Base-by-base conservation (phyloP, 169 alveolate species). In the Eimeria tenella region DNA sequence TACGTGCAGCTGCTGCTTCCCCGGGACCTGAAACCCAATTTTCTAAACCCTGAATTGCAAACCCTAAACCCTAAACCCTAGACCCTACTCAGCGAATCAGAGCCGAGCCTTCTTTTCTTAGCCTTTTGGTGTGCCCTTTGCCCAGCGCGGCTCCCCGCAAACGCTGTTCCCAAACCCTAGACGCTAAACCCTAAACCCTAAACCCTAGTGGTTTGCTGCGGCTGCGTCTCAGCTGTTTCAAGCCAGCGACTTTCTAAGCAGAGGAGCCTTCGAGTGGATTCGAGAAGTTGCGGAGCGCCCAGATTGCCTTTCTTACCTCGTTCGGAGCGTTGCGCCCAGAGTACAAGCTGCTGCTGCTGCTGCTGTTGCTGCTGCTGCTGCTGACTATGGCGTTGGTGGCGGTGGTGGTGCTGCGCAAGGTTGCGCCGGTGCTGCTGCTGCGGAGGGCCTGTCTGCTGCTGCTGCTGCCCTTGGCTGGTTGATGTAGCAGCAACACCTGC, bases 221-320 rank as follows among this genome's bases (percentile, higher is more conserved):
- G 42, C 17, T 89, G 5, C 21, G 17, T 23, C 42, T 31, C 88
- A 89, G 94, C 5, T 89, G 8, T 89, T 73, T 55, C 89, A 89
- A 74, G 94, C 94, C 63, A 52, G 88, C 10, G 94, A 89, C 79
- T 89, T 89, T 71, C 65, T 89, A 31, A 52, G 63, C 52, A 4
- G 73, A 1, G 94, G 94, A 8, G 87, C 94, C 50, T 89, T 89
- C 65, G 94, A 89, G 15, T 89, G 94, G 94, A 60, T 89, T 19
- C 63, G 88, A 63, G 79, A 56, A 7, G 79, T 89, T 25, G 94
- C 94, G 25, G 31, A 55, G n/a, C 53, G 52, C 6, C 86, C 75
- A 6, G 63, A 75, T 15, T 71, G 88, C 62, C 81, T 89, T 55
- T 81, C 82, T 63, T 81, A 81, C 50, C 87, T 88, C 63, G 94